Percentiles rank a stretch among this genome's conserved stretches.
Conservation (phyloP, 306 rosid species). For the Notholithocarpus densiflorus region DNA sequence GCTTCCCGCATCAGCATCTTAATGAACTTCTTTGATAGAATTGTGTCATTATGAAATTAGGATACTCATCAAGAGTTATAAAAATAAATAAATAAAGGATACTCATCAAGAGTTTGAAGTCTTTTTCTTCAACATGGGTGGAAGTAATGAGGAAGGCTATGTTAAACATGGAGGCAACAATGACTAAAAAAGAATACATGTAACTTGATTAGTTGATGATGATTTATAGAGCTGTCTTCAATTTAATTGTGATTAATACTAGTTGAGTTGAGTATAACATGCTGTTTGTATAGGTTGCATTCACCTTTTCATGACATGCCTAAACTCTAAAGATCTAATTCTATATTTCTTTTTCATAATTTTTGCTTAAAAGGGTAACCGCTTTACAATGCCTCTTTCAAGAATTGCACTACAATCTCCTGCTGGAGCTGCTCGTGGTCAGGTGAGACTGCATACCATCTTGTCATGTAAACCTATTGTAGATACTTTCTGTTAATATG, state of each 20-base stretch:
- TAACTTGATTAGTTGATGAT: background rate
- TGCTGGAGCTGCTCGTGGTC: slow-evolving; percentile 96
- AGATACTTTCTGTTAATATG: background rate
- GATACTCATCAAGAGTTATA: background rate
- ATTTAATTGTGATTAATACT: background rate
- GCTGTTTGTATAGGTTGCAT: background rate
- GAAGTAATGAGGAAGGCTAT: background rate
- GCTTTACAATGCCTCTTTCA: slow-evolving; percentile 80
- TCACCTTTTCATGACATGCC: slow-evolving; percentile 6
- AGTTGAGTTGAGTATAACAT: background rate
- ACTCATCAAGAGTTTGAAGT: background rate
- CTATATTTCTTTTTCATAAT: background rate
- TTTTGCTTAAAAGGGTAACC: slow-evolving; percentile 54
- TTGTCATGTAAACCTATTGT: background rate
- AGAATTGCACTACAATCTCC: slow-evolving; percentile 79
- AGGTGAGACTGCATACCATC: slow-evolving; percentile 44
- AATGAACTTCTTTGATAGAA: background rate
- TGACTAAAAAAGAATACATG: background rate
- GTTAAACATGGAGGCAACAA: background rate
- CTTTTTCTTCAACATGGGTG: background rate
- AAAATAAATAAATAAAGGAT: background rate
- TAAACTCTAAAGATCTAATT: slow-evolving; percentile 7
- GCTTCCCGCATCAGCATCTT: too few species aligned
- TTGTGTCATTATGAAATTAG: background rate
- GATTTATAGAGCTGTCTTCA: background rate